Base-by-base conservation (phyloP, 257 asterid genomes). In the Fraxinus anomala region DNA sequence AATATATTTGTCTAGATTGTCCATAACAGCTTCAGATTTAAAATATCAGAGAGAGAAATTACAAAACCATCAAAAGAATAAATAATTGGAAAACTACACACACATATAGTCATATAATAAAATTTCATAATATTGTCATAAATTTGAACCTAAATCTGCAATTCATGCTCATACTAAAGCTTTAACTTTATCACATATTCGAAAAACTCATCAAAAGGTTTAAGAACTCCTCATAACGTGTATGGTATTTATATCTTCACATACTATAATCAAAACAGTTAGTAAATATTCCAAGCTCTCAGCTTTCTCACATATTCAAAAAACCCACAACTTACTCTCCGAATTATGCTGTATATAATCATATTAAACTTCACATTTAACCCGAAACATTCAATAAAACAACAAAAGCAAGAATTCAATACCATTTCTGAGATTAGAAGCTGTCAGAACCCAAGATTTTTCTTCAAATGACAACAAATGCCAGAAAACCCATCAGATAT, bases 381-480 rank as follows among this genome's bases (percentile, higher is more conserved):
- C 70, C 40, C 17, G 33, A 68, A 44, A 68, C 37, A 33, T 17
- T 2, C 30, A 19, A 51, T 9, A 6, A 12, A 12, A 34, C 80
- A 30, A 76, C 19, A 16, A 40, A 76, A 19, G 31, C 21, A 3
- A 75, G 76, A 39, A 31, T 1, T 4, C 51, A 80, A 26, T 81
- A 84, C 87, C 87, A 84, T 84, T 80, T 78, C 39, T 26, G 63
- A 24, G 49, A 71, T 31, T 56, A 73, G 80, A 73, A 79, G 80
- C 87, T 61, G 82, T 80, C 74, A 80, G 82, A 54, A 42, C 83
- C 63, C 83, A 63, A 65, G 61, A 71, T 14, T 66, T 24, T 47
- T 44, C 68, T 65, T 84, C 83, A 80, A 75, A 74, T 49, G 33
- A 63, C 66, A 65, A 75, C 66, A 65, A 81, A 66, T 74, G 63